phyloP scores from a whole-genome alignment of 257 asterid genomes.

The Eustoma russellianum region DNA sequence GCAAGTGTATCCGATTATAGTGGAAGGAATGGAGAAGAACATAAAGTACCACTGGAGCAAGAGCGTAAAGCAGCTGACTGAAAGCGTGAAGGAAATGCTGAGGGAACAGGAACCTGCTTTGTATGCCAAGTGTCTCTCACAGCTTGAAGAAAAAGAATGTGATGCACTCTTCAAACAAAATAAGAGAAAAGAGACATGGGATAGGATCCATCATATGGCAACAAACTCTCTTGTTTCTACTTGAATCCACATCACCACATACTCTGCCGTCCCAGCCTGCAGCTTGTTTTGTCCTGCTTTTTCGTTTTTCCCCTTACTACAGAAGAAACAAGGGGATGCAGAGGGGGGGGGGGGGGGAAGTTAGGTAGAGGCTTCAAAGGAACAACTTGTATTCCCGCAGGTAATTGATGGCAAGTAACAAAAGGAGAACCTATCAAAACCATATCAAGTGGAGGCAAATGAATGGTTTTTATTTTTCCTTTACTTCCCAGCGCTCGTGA shows the following conservation, averaged over 20 bases:
- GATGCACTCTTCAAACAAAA: constrained; percentile 25
- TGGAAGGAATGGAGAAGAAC: constrained; percentile 62
- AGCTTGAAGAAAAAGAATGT: constrained; percentile 31
- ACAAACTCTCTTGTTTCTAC: constrained; percentile 18
- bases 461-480: too few species aligned
- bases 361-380: too few species aligned
- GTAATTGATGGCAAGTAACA: too few species aligned
- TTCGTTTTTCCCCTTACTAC: too few species aligned
- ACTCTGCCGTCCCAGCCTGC: too few species aligned
- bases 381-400: too few species aligned
- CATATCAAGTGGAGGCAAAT: too few species aligned
- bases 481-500: too few species aligned
- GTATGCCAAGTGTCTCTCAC: constrained; percentile 42
- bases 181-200: constrained; percentile 51
- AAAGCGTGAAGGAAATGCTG: constrained; percentile 63
- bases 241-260: background rate
- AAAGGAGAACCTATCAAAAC: too few species aligned
- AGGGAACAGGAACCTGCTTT: constrained; percentile 53
- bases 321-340: too few species aligned
- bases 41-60: constrained; percentile 63
- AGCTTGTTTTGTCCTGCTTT: background rate
- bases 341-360: too few species aligned
- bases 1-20: constrained; percentile 50
- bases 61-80: constrained; percentile 51
- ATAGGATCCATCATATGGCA: constrained; percentile 42